phyloP scores from a whole-genome alignment of 2,329 filamentous ascomycete species.

The Fusarium sp. region DNA sequence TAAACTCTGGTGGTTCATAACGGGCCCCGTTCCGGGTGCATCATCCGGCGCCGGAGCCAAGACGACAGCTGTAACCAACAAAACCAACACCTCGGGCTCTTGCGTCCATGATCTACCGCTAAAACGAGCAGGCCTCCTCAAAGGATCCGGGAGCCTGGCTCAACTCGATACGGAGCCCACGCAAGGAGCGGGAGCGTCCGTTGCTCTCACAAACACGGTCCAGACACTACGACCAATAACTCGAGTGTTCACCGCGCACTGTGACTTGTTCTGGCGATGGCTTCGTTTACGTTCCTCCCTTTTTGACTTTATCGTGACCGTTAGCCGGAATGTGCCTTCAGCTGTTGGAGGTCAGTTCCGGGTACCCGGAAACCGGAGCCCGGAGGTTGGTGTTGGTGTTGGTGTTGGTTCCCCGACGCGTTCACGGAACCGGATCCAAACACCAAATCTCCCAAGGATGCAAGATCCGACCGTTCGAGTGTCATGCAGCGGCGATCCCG shows the following conservation, averaged over 20 bases:
- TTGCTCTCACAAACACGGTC: slow-evolving; percentile 8
- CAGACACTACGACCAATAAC: too few species aligned
- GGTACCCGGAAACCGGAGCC: not conserved
- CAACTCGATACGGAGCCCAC: slow-evolving; percentile 10
- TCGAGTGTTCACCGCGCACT: not conserved
- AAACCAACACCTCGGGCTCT: slow-evolving; percentile 3
- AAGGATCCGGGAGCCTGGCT: slow-evolving; percentile 17
- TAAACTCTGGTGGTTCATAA: not conserved
- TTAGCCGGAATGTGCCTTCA: not conserved
- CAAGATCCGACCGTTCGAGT: not conserved
- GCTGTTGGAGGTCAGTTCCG: not conserved
- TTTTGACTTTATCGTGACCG: not conserved
- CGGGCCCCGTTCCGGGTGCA: not conserved
- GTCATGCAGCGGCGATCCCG: slow-evolving; percentile 11
- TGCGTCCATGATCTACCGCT: not conserved
- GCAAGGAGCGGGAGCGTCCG: slow-evolving; percentile 43
- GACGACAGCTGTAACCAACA: not conserved
- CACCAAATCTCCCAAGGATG: not conserved
- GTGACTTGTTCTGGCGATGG: not conserved
- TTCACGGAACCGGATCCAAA: not conserved
- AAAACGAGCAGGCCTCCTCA: not conserved
- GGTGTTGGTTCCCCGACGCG: not conserved
- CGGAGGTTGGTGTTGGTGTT: not conserved
- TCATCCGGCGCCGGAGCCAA: not conserved
- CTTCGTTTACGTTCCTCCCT: not conserved